These are phyloP conservation scores for Ensete ventricosum DNA, from an alignment of 176 grass and related monocot species.

Conservation along the genomic window DNA sequence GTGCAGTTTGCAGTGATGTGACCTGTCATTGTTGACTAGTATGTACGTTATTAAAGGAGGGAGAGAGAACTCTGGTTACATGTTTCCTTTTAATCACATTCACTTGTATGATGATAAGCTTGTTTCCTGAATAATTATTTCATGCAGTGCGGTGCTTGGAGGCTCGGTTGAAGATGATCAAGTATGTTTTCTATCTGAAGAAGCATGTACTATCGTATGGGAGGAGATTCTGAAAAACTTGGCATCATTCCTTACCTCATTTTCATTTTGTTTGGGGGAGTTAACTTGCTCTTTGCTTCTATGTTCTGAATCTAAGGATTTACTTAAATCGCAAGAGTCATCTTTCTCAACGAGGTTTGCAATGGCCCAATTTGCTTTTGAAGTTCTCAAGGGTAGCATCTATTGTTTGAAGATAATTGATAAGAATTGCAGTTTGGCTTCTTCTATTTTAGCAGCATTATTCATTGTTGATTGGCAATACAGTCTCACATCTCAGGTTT, in stretches of 20 bases:
- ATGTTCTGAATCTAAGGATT: slow-evolving; percentile 20
- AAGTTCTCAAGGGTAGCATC: slow-evolving; percentile 63
- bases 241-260: slow-evolving; percentile 33
- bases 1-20: background rate
- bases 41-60: background rate
- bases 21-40: background rate
- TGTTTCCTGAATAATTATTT: slow-evolving; percentile 3
- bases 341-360: slow-evolving; percentile 30
- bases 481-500: slow-evolving; percentile 37
- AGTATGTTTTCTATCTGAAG: slow-evolving; percentile 66
- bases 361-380: slow-evolving; percentile 48
- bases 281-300: slow-evolving; percentile 39
- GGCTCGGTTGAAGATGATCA: slow-evolving; percentile 54
- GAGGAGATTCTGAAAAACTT: slow-evolving; percentile 48
- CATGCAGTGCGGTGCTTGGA: slow-evolving; percentile 67
- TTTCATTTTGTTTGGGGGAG: slow-evolving; percentile 55
- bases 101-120: background rate
- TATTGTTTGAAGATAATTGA: slow-evolving; percentile 40
- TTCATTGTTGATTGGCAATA: slow-evolving; percentile 82
- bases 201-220: slow-evolving; percentile 33
- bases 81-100: background rate
- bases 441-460: slow-evolving; percentile 59
- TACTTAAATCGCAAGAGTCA: slow-evolving; percentile 28
- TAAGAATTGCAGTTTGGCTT: slow-evolving; percentile 38
- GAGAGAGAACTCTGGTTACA: background rate